A percentile compares a stretch with the other conserved stretches of the same genome.
These are phyloP conservation scores for Sistotremastrum suecicum DNA, from an alignment of 768 basidiomycete species.

Conservation along the genomic window DNA sequence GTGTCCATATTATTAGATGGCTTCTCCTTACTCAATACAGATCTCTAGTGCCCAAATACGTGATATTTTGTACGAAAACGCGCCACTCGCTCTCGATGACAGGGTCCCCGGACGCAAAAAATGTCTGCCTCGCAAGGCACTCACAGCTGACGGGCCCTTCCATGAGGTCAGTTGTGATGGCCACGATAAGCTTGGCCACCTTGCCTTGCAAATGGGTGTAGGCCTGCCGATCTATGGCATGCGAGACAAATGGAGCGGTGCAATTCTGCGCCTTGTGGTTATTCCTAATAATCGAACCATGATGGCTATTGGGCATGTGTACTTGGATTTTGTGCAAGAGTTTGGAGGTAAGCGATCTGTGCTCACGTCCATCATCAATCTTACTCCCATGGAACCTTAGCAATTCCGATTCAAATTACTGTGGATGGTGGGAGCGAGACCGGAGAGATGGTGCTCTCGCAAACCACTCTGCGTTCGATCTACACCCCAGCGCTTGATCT, in stretches of 20 bases:
- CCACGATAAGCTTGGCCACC: constrained; percentile 16
- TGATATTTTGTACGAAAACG: too few species aligned
- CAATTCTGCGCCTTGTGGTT: constrained; percentile 8
- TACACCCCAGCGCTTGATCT: too few species aligned
- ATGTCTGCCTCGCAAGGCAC: too few species aligned
- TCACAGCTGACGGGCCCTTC: too few species aligned
- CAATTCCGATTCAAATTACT: constrained; percentile 15
- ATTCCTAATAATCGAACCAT: constrained; percentile 15
- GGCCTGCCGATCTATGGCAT: constrained; percentile 17
- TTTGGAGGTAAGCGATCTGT: constrained; percentile 11
- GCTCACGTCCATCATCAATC: not conserved
- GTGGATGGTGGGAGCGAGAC: constrained; percentile 19
- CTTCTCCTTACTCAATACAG: too few species aligned
- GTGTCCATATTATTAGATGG: too few species aligned
- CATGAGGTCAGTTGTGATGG: constrained; percentile 16
- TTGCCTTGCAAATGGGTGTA: constrained; percentile 17
- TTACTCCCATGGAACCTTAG: constrained; percentile 6
- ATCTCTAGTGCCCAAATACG: too few species aligned
- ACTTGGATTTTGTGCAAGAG: constrained; percentile 19
- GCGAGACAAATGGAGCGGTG: constrained; percentile 16
- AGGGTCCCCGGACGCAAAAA: too few species aligned
- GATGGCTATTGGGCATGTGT: constrained; percentile 17
- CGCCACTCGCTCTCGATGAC: too few species aligned
- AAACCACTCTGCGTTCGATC: constrained; percentile 2
- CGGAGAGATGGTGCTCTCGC: constrained; percentile 14